Base-by-base conservation (phyloP, 345 rosid genomes). In the Conringia planisiliqua region DNA sequence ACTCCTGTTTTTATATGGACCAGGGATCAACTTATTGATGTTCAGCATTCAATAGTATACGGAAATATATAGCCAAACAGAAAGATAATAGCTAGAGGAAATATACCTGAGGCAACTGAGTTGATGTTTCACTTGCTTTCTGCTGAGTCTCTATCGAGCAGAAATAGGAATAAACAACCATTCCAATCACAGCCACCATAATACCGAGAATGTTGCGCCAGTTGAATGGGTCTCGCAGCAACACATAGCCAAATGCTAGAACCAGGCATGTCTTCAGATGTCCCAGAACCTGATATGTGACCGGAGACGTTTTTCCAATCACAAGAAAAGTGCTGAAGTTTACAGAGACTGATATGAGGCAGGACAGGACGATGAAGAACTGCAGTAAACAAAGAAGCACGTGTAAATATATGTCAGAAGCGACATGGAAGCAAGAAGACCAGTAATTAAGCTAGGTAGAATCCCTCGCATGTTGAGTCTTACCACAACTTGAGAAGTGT, bases 251-350 rank as follows among this genome's bases (percentile, higher is more conserved):
- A 57, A 96, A 96, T 27, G 97, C 97, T 88, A 96, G 86, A 74
- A 96, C 98, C 48, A 96, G 83, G 83, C 99, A 96, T 60, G 99
- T 96, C 83, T 96, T 96, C 47, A 96, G 83, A 83, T 96, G 99
- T 54, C 99, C 99, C n/a, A 96, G 87, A 58, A 96, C 99, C 80
- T 96, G 99, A 83, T 96, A 96, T 38, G 99, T 92, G 69, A 96
- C 99, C 2, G 99, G 99, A 77, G 99, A 96, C 69, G 99, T 96
- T 84, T 96, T 96, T 72, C 99, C 99, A 38, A 96, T 96, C 13
- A 96, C 99, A 76, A 96, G 81, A 82, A 96, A 96, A 27, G 99
- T 96, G 82, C 99, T 96, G 83, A 96, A 96, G 92, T 96, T 96
- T 64, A 96, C 99, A 52, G 98, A 96, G 55, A 96, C 99, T 30